These are phyloP conservation scores for Gymnopus androsaceus DNA, from an alignment of 1,284 basidiomycete species.

Conservation along the genomic window DNA sequence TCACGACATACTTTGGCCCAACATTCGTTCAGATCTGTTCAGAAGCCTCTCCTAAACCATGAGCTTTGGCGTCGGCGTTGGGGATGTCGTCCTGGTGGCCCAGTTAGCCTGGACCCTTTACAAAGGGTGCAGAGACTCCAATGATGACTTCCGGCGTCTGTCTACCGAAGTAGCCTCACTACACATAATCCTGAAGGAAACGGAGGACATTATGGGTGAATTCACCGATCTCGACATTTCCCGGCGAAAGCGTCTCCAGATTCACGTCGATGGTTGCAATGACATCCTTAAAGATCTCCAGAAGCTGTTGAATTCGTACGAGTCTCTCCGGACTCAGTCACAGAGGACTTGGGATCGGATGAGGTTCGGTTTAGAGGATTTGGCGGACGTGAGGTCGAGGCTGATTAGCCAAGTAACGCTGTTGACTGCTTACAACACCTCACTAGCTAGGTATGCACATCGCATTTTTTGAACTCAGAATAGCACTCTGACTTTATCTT, in stretches of 20 bases:
- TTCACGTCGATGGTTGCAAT: conserved; percentile 1
- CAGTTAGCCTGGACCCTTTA: conserved; percentile 1
- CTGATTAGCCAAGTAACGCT: conserved; percentile 1
- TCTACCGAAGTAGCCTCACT: conserved; percentile 3
- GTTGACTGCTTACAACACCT: conserved; percentile 7
- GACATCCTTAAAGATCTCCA: background rate
- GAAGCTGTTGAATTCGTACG: conserved; percentile 3
- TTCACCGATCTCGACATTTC: background rate
- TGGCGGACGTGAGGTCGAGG: conserved; percentile 3
- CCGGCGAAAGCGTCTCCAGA: background rate
- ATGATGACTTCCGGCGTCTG: background rate
- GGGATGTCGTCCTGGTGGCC: background rate
- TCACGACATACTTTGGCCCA: too few species aligned
- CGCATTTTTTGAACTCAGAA: background rate
- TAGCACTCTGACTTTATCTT: background rate
- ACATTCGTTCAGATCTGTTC: too few species aligned
- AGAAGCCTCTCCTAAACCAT: background rate
- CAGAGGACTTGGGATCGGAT: conserved; percentile 9
- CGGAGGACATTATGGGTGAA: background rate
- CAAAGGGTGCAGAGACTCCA: background rate
- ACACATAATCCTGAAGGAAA: conserved; percentile 3
- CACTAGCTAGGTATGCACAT: background rate
- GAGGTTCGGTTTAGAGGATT: conserved; percentile 2
- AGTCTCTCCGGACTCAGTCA: background rate
- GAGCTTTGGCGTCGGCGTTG: conserved; percentile 2